These are phyloP conservation scores for Fennellomyces sp. DNA, from an alignment of 371 early-diverging fungal species.

Conservation along the genomic window DNA sequence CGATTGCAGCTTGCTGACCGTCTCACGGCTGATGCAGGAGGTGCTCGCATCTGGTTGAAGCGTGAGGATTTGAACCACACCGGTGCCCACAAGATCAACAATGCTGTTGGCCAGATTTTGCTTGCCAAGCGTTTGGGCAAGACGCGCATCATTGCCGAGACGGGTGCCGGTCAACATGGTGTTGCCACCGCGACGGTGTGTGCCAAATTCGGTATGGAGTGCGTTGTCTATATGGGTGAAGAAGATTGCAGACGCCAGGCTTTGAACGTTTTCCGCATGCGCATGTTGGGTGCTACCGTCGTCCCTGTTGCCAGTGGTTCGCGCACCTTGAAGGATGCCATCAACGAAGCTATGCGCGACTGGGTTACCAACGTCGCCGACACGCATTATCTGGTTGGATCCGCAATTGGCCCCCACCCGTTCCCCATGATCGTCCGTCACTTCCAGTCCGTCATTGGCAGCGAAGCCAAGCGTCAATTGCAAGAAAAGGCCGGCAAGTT, in stretches of 20 bases:
- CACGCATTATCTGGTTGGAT: slow-evolving; percentile 97
- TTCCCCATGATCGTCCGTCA: slow-evolving; percentile 96
- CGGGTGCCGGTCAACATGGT: slow-evolving; percentile 98
- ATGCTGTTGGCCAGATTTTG: slow-evolving; percentile 93
- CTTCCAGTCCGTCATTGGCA: slow-evolving; percentile 94
- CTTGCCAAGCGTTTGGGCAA: slow-evolving; percentile 95
- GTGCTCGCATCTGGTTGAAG: slow-evolving; percentile 96
- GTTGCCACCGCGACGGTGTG: slow-evolving; percentile 98
- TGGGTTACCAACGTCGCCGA: slow-evolving; percentile 94
- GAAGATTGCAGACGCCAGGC: slow-evolving; percentile 95
- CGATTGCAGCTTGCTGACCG: slow-evolving; percentile 86
- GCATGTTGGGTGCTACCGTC: slow-evolving; percentile 92
- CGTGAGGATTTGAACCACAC: slow-evolving; percentile 98
- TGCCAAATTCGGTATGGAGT: slow-evolving; percentile 96
- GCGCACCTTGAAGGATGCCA: slow-evolving; percentile 94
- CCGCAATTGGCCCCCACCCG: slow-evolving; percentile 94
- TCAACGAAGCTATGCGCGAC: slow-evolving; percentile 98
- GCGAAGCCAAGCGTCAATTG: slow-evolving; percentile 86
- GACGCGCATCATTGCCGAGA: slow-evolving; percentile 96
- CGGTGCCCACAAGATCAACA: slow-evolving; percentile 98
- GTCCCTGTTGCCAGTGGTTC: slow-evolving; percentile 83
- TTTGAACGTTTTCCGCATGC: slow-evolving; percentile 96
- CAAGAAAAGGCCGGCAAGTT: slow-evolving; percentile 78
- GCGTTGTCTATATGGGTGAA: slow-evolving; percentile 96
- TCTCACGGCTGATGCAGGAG: slow-evolving; percentile 77